Evolutionary conservation across 352 stramenopile genomes (phyloP).

Genomic region (Phytophthora sp.): DNA sequence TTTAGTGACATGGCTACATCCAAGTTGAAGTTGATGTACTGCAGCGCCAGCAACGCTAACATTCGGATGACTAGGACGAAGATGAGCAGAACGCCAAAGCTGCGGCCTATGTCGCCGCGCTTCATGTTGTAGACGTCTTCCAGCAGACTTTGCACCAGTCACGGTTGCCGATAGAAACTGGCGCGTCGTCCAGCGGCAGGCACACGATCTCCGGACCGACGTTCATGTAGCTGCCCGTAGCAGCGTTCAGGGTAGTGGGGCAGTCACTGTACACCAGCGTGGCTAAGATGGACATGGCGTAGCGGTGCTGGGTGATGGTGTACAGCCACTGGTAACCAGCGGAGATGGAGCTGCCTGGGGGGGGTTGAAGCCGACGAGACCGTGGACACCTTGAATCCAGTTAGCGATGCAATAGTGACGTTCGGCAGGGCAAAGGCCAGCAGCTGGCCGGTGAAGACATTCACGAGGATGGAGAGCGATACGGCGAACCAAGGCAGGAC

Average conservation of each 20-base stretch:
- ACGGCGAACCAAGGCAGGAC: slow-evolving; percentile 77
- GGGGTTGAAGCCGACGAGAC: slow-evolving; percentile 56
- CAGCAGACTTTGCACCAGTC: slow-evolving; percentile 12
- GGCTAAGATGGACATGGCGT: slow-evolving; percentile 9
- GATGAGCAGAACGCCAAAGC: slow-evolving; percentile 10
- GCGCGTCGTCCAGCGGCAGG: slow-evolving; percentile 9
- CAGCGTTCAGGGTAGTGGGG: slow-evolving; percentile 1
- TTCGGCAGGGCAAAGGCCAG: slow-evolving; percentile 51
- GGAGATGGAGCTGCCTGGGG: slow-evolving; percentile 29
- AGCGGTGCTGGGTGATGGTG: slow-evolving; percentile 8
- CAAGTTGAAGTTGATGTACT: slow-evolving; percentile 26
- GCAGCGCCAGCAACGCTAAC: slow-evolving; percentile 17
- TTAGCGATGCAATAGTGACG: slow-evolving; percentile 34
- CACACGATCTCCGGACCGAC: slow-evolving; percentile 18
- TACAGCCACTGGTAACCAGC: slow-evolving; percentile 30
- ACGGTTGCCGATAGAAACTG: slow-evolving; percentile 17
- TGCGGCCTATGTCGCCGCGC: slow-evolving; percentile 11
- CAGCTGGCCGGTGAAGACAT: slow-evolving; percentile 75
- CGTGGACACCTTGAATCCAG: slow-evolving; percentile 38
- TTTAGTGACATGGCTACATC: no score
- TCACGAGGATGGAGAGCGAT: slow-evolving; percentile 51
- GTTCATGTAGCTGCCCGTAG: not conserved
- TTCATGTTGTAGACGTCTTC: slow-evolving; percentile 25
- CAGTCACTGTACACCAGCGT: slow-evolving; percentile 17
- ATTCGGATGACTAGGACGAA: slow-evolving; percentile 20